Evolutionary conservation across 148 eudicot genomes (phyloP).

Genomic region (Drosera capensis): DNA sequence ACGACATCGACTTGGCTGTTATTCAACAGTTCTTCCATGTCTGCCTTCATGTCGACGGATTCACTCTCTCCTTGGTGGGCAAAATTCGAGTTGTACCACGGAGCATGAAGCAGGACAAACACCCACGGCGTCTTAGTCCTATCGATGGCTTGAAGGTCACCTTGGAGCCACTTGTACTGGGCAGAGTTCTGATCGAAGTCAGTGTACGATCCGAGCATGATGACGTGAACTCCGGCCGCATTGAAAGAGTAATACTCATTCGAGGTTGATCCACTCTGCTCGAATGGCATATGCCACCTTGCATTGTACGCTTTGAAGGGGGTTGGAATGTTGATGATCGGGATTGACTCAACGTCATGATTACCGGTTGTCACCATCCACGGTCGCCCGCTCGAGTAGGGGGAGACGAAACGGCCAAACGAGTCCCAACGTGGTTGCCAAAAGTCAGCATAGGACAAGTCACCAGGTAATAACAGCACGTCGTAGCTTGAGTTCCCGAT

Average conservation of each 20-base stretch:
- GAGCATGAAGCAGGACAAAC: constrained; percentile 46
- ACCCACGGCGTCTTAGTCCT: constrained; percentile 61
- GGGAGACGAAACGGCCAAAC: constrained; percentile 48
- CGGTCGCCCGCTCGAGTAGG: constrained; percentile 55
- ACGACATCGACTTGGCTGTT: constrained; percentile 44
- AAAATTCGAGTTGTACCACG: constrained; percentile 59
- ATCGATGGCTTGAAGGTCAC: constrained; percentile 34
- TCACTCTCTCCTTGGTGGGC: constrained; percentile 58
- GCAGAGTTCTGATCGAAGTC: constrained; percentile 35
- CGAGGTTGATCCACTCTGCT: constrained; percentile 46
- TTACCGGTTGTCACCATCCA: constrained; percentile 88
- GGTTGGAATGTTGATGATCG: constrained; percentile 9
- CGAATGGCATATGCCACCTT: constrained; percentile 69
- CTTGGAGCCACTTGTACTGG: constrained; percentile 50
- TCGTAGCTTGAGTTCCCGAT: constrained; percentile 41
- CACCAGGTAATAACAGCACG: constrained; percentile 54
- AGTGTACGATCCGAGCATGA: constrained; percentile 64
- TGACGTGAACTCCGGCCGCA: constrained; percentile 50
- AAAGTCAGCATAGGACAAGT: constrained; percentile 55
- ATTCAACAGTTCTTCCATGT: constrained; percentile 51
- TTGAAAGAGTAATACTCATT: constrained; percentile 67
- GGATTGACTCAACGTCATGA: constrained; percentile 54
- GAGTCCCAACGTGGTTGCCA: constrained; percentile 55
- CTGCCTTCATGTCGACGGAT: constrained; percentile 31
- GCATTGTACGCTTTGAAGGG: constrained; percentile 56